phyloP scores from a whole-genome alignment of 805 yeast genomes.

The Cyberlindnera sargentensis region DNA sequence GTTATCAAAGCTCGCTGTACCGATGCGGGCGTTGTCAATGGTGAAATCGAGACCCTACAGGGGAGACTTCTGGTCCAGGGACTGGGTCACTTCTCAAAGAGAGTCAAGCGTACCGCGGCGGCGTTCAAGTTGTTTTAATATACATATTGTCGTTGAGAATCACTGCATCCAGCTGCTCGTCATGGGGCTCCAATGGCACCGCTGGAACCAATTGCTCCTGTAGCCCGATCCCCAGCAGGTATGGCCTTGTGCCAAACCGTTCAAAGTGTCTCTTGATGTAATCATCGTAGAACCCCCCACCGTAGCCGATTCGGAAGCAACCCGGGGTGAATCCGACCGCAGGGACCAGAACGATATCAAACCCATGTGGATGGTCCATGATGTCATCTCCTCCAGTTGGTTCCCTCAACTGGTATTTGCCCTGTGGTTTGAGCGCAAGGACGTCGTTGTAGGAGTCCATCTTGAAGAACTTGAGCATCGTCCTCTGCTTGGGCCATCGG shows the following conservation, averaged over 20 bases:
- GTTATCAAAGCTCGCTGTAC: slow-evolving; percentile 48
- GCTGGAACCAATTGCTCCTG: slow-evolving; percentile 48
- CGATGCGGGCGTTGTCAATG: slow-evolving; percentile 33
- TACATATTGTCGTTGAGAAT: slow-evolving; percentile 32
- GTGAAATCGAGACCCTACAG: slow-evolving; percentile 44
- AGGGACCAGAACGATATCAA: slow-evolving; percentile 76
- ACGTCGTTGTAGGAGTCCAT: slow-evolving; percentile 39
- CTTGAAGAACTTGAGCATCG: slow-evolving; percentile 51
- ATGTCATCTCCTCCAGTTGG: slow-evolving; percentile 37
- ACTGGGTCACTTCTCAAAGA: slow-evolving; percentile 34
- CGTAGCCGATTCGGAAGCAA: slow-evolving; percentile 69
- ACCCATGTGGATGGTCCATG: slow-evolving; percentile 29
- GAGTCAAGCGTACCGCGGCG: background rate
- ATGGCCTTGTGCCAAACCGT: slow-evolving; percentile 27
- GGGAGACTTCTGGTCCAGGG: slow-evolving; percentile 56
- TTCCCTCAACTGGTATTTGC: slow-evolving; percentile 61
- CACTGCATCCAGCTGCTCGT: slow-evolving; percentile 50
- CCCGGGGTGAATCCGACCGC: slow-evolving; percentile 69
- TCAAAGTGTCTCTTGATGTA: slow-evolving; percentile 43
- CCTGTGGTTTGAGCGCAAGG: slow-evolving; percentile 48
- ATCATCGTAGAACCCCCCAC: slow-evolving; percentile 89
- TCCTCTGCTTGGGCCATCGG: slow-evolving; percentile 22
- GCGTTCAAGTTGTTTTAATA: background rate
- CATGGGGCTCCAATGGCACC: slow-evolving; percentile 58
- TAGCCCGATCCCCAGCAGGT: slow-evolving; percentile 59